Evolutionary conservation across 2,329 filamentous ascomycete genomes (phyloP).

Genomic region (Arthrobotrys sinensis): DNA sequence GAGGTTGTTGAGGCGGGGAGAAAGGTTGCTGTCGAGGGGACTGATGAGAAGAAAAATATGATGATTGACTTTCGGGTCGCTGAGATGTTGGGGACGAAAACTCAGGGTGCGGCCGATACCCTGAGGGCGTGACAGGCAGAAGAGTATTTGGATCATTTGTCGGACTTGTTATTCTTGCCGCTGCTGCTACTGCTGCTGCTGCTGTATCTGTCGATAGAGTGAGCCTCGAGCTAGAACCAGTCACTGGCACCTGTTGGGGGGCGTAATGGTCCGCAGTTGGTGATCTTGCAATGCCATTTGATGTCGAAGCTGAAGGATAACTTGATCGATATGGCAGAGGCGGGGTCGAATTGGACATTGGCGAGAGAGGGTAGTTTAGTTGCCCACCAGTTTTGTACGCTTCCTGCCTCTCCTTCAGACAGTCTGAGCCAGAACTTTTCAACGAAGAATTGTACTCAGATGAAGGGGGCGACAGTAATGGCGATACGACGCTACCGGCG

Average conservation of each 20-base stretch:
- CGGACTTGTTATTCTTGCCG: slow-evolving; percentile 58
- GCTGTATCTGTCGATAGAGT: slow-evolving; percentile 58
- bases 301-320: slow-evolving; percentile 60
- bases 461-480: slow-evolving; percentile 60
- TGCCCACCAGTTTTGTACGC: slow-evolving; percentile 56
- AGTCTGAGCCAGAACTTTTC: slow-evolving; percentile 55
- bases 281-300: slow-evolving; percentile 61
- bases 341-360: slow-evolving; percentile 79
- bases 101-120: slow-evolving; percentile 54
- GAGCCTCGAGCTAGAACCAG: slow-evolving; percentile 39
- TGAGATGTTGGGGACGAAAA: slow-evolving; percentile 61
- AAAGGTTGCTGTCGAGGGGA: slow-evolving; percentile 65
- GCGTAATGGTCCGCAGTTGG: slow-evolving; percentile 57
- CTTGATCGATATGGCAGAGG: slow-evolving; percentile 63
- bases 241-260: slow-evolving; percentile 21
- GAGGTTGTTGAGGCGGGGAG: slow-evolving; percentile 74
- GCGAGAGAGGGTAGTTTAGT: slow-evolving; percentile 76
- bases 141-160: slow-evolving; percentile 36
- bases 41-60: slow-evolving; percentile 62
- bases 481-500: slow-evolving; percentile 60
- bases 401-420: slow-evolving; percentile 58
- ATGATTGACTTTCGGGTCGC: slow-evolving; percentile 62
- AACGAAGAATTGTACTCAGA: slow-evolving; percentile 60
- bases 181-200: slow-evolving; percentile 38
- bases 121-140: slow-evolving; percentile 51